These are phyloP conservation scores for Carex parvula DNA, from an alignment of 176 grass and related monocot species.

Conservation along the genomic window DNA sequence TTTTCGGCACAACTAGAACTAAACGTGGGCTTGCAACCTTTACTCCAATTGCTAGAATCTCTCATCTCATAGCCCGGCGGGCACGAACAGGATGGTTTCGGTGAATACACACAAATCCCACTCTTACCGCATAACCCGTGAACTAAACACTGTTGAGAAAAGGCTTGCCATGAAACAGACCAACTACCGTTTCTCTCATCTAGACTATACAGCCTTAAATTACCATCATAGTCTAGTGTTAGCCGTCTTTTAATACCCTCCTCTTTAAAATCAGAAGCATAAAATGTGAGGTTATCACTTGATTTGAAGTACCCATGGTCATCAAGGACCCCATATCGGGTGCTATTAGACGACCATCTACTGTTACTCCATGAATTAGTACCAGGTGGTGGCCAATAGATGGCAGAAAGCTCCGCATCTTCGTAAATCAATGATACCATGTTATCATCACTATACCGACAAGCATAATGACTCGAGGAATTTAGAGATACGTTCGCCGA, in stretches of 20 bases:
- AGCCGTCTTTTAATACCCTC: conserved; percentile 35
- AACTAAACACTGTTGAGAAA: conserved; percentile 36
- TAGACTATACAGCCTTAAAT: conserved; percentile 64
- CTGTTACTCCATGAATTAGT: conserved; percentile 35
- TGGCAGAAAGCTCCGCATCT: conserved; percentile 39
- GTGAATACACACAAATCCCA: conserved; percentile 49
- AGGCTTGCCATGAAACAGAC: conserved; percentile 43
- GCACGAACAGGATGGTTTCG: conserved; percentile 40
- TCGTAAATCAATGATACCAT: conserved; percentile 56
- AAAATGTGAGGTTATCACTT: conserved; percentile 48
- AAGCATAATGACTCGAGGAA: conserved; percentile 36
- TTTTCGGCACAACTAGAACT: conserved; percentile 24
- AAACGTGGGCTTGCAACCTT: conserved; percentile 46
- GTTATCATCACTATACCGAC: conserved; percentile 52
- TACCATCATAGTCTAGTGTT: conserved; percentile 57
- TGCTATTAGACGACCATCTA: conserved; percentile 50
- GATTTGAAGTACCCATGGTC: conserved; percentile 37
- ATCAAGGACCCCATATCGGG: conserved; percentile 39
- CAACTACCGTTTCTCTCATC: conserved; percentile 12
- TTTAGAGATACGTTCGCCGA: conserved; percentile 22
- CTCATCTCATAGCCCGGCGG: conserved; percentile 43
- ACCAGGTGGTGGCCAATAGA: conserved; percentile 60
- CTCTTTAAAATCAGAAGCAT: conserved; percentile 33
- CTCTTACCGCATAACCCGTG: conserved; percentile 51
- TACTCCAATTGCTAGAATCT: conserved; percentile 40